Evolutionary conservation across 257 asterid genomes (phyloP).

Genomic region (Nicotiana tabacum): DNA sequence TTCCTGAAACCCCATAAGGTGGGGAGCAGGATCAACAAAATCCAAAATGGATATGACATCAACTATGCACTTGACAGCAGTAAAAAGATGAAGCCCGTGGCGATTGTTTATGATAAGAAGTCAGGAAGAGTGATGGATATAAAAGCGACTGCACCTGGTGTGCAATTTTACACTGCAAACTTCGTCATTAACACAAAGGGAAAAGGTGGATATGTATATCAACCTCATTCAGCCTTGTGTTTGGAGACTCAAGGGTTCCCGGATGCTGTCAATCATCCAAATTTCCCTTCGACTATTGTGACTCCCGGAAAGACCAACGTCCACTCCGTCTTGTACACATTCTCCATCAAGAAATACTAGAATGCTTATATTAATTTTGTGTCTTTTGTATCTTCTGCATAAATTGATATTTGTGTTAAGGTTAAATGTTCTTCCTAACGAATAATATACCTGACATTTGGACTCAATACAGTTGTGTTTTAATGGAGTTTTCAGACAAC

Average conservation of each 20-base stretch:
- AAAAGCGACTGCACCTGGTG: neutral
- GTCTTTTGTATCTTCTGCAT: slow-evolving; percentile 8
- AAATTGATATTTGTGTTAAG: neutral
- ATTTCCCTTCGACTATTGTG: slow-evolving; percentile 63
- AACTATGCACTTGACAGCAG: slow-evolving; percentile 17
- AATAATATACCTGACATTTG: neutral
- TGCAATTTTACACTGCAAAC: neutral
- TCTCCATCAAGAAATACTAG: slow-evolving; percentile 24
- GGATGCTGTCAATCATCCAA: slow-evolving; percentile 71
- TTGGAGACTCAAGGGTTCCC: slow-evolving; percentile 83
- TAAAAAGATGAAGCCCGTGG: neutral
- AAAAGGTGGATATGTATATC: slow-evolving; percentile 15
- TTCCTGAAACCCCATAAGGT: slow-evolving; percentile 11
- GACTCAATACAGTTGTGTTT: neutral
- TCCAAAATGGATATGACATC: slow-evolving; percentile 16
- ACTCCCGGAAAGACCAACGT: slow-evolving; percentile 40
- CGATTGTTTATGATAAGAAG: slow-evolving; percentile 9
- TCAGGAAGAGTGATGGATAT: slow-evolving; percentile 14
- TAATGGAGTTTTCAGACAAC: neutral
- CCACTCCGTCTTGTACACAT: slow-evolving; percentile 43
- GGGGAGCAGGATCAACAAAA: slow-evolving; percentile 10
- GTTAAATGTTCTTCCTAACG: neutral
- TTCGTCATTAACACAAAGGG: neutral
- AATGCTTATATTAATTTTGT: neutral
- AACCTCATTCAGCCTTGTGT: slow-evolving; percentile 12